Conservation (phyloP, 1,284 basidiomycete genomes). For the Blastosporella zonata region DNA sequence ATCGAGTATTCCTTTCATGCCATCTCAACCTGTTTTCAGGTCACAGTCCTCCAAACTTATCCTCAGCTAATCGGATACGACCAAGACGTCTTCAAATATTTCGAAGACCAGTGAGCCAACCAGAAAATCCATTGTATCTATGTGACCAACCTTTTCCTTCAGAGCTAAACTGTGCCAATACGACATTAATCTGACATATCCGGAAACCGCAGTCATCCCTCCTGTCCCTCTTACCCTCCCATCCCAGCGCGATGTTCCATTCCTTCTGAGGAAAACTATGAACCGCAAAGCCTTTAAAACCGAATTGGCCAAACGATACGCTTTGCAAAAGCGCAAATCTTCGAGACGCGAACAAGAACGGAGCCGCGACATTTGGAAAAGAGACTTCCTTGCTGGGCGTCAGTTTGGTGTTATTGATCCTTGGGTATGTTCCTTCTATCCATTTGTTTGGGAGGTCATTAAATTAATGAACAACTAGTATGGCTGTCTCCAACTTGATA, state of each 20-base stretch:
- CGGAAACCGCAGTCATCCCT: constrained; percentile 56
- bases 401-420: constrained; percentile 52
- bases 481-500: constrained; percentile 51
- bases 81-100: constrained; percentile 60
- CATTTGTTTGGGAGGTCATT: background rate
- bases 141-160: background rate
- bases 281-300: constrained; percentile 25
- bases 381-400: constrained; percentile 37
- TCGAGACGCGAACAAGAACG: constrained; percentile 27
- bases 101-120: constrained; percentile 56
- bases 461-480: constrained; percentile 36
- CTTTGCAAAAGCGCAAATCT: constrained; percentile 20
- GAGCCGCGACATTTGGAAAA: constrained; percentile 36
- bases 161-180: constrained; percentile 63
- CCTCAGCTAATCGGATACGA: constrained; percentile 74
- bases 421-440: constrained; percentile 35
- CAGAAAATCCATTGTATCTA: background rate
- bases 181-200: constrained; percentile 68
- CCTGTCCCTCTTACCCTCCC: constrained; percentile 38
- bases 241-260: constrained; percentile 29
- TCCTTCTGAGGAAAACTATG: constrained; percentile 18
- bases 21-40: constrained; percentile 28
- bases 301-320: constrained; percentile 28
- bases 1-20: background rate
- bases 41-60: constrained; percentile 61